These are phyloP conservation scores for Pythium aristosporum DNA, from an alignment of 352 stramenopile species.

Conservation along the genomic window DNA sequence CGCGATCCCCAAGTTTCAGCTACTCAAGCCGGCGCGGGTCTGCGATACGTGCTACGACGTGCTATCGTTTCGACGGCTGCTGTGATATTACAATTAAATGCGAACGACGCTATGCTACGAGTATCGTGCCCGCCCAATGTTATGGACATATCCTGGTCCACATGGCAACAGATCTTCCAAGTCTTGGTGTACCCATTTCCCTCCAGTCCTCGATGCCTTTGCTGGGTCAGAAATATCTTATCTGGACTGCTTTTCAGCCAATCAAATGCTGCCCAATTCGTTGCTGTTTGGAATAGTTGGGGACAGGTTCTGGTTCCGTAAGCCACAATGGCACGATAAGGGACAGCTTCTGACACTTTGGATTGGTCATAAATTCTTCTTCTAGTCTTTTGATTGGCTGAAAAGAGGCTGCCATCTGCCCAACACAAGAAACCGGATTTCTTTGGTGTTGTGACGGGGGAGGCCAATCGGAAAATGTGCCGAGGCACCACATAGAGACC, in stretches of 20 bases:
- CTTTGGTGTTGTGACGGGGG: slow-evolving; percentile 11
- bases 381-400: slow-evolving; percentile 8
- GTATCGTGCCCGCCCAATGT: no score
- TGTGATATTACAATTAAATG: slow-evolving; percentile 34
- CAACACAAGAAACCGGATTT: slow-evolving; percentile 14
- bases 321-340: slow-evolving; percentile 11
- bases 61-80: slow-evolving; percentile 75
- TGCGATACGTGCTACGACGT: slow-evolving; percentile 86
- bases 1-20: slow-evolving; percentile 81
- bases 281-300: slow-evolving; percentile 21
- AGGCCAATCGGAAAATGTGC: slow-evolving; percentile 27
- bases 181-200: slow-evolving; percentile 4
- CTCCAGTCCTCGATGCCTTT: slow-evolving; percentile 6
- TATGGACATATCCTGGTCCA: no score
- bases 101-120: background rate
- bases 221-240: slow-evolving; percentile 22
- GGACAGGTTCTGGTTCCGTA: slow-evolving; percentile 22
- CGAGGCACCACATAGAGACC: slow-evolving; percentile 2
- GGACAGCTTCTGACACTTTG: slow-evolving; percentile 2
- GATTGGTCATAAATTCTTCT: slow-evolving; percentile 12
- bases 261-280: slow-evolving; percentile 10
- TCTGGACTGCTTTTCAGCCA: slow-evolving; percentile 20
- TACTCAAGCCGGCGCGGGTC: slow-evolving; percentile 67
- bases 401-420: slow-evolving; percentile 3
- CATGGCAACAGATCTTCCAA: background rate